phyloP scores from a whole-genome alignment of 2,329 filamentous ascomycete species.

The Salinomyces thailandicus region DNA sequence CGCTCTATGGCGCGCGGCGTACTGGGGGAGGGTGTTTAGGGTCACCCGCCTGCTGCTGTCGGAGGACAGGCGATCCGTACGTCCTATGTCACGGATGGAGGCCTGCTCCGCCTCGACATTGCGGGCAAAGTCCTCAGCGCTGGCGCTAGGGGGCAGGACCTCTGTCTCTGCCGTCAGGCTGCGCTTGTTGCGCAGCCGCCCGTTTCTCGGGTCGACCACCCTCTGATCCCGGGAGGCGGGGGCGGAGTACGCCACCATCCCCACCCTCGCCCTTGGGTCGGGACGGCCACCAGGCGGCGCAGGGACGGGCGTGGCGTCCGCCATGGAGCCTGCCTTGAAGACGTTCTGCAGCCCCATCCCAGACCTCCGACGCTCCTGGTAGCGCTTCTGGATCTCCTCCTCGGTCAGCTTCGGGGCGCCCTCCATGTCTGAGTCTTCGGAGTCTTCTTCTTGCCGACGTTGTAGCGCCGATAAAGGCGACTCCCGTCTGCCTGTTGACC shows the following conservation, averaged over 20 bases:
- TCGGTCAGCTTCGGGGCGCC: constrained; percentile 2
- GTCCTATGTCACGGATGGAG: background rate
- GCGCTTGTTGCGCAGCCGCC: too few species aligned
- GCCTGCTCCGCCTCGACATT: background rate
- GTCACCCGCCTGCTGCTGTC: constrained; percentile 52
- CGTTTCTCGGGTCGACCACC: too few species aligned
- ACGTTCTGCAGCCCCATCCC: constrained; percentile 41
- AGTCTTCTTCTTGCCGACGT: constrained; percentile 6
- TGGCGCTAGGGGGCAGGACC: too few species aligned
- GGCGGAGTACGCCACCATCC: too few species aligned
- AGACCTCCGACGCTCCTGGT: constrained; percentile 5
- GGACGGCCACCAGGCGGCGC: too few species aligned
- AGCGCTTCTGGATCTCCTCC: constrained; percentile 10
- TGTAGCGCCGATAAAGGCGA: constrained; percentile 22
- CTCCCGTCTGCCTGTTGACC: constrained; percentile 13
- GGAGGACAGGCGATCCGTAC: constrained; percentile 7
- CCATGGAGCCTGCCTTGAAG: constrained; percentile 95
- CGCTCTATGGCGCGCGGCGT: constrained; percentile 56
- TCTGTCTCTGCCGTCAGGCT: too few species aligned
- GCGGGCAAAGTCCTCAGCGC: too few species aligned
- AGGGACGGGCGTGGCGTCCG: too few species aligned
- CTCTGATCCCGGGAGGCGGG: too few species aligned
- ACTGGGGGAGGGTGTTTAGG: constrained; percentile 63
- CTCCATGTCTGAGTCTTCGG: background rate
- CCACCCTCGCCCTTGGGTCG: too few species aligned